phyloP scores from a whole-genome alignment of 371 early-diverging fungal genomes.

The Haplosporangium sp. region DNA sequence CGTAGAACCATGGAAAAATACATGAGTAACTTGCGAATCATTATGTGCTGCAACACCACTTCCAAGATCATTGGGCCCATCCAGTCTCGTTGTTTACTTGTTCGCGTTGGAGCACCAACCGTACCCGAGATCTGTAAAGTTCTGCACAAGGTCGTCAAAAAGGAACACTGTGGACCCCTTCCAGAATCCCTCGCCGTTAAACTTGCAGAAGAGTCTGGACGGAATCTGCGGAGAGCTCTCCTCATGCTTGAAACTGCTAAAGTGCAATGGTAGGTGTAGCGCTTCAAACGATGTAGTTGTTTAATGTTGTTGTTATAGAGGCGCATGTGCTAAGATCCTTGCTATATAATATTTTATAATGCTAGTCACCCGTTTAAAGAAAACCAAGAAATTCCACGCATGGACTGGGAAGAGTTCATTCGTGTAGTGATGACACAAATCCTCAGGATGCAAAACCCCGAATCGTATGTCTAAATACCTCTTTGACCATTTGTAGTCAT shows the following conservation, averaged over 20 bases:
- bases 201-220: slow-evolving; percentile 77
- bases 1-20: slow-evolving; percentile 99
- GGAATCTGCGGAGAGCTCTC: slow-evolving; percentile 93
- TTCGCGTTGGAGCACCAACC: slow-evolving; percentile 91
- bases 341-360: neutral
- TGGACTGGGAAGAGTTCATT: slow-evolving; percentile 95
- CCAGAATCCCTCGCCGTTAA: slow-evolving; percentile 72
- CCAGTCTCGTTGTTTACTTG: slow-evolving; percentile 92
- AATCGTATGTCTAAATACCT: slow-evolving; percentile 50
- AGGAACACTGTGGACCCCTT: slow-evolving; percentile 77
- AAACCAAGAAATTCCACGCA: slow-evolving; percentile 67
- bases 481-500: neutral
- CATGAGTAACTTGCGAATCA: slow-evolving; percentile 91
- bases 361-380: slow-evolving; percentile 63
- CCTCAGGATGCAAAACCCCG: slow-evolving; percentile 79
- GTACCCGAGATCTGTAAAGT: slow-evolving; percentile 75
- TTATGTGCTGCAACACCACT: slow-evolving; percentile 92
- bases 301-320: too few species aligned
- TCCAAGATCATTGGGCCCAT: slow-evolving; percentile 97
- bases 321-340: too few species aligned
- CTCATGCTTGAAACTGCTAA: slow-evolving; percentile 92
- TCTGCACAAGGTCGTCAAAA: slow-evolving; percentile 77
- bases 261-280: slow-evolving; percentile 68
- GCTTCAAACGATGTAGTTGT: neutral
- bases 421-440: slow-evolving; percentile 75